Evolutionary conservation across 2,329 filamentous ascomycete genomes (phyloP).

Genomic region (Venturia oleaginea): DNA sequence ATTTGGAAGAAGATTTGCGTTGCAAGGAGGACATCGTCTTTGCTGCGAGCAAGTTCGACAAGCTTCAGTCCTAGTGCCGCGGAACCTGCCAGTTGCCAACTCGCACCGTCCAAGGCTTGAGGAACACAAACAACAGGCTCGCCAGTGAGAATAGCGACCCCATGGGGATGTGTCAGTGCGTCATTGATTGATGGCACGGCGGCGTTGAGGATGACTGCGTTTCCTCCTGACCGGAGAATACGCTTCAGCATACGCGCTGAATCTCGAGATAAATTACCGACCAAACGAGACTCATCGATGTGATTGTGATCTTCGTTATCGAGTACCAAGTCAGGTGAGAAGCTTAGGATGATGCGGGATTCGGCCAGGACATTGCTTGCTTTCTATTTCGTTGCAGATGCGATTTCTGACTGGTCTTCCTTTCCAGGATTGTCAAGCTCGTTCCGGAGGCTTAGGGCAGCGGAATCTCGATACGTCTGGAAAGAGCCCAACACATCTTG

Average conservation of each 20-base stretch:
- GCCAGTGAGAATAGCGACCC: conserved; percentile 73
- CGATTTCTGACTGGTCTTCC: conserved; percentile 84
- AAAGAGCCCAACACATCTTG: conserved; percentile 94
- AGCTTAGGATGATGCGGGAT: conserved; percentile 69
- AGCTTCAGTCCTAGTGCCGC: conserved; percentile 76
- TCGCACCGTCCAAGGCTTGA: conserved; percentile 78
- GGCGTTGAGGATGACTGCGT: conserved; percentile 77
- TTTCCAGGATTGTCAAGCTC: conserved; percentile 84
- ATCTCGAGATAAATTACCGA: conserved; percentile 65
- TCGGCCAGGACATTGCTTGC: conserved; percentile 77
- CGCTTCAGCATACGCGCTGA: conserved; percentile 60
- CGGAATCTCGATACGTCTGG: conserved; percentile 91
- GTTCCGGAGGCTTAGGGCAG: conserved; percentile 80
- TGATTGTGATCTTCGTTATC: conserved; percentile 69
- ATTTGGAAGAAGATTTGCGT: conserved; percentile 79
- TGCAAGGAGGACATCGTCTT: conserved; percentile 63
- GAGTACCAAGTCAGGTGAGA: conserved; percentile 71
- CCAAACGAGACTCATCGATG: conserved; percentile 61
- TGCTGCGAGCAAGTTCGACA: conserved; percentile 64
- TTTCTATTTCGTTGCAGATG: conserved; percentile 77
- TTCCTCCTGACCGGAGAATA: conserved; percentile 62
- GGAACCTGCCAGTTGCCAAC: conserved; percentile 90
- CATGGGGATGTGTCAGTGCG: conserved; percentile 70
- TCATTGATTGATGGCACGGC: conserved; percentile 82
- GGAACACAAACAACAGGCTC: conserved; percentile 73